Percentiles rank a stretch among this genome's conserved stretches.
Evolutionary conservation across 2,329 filamentous ascomycete genomes (phyloP).

Genomic region (Sclerotinia sclerotiorum): DNA sequence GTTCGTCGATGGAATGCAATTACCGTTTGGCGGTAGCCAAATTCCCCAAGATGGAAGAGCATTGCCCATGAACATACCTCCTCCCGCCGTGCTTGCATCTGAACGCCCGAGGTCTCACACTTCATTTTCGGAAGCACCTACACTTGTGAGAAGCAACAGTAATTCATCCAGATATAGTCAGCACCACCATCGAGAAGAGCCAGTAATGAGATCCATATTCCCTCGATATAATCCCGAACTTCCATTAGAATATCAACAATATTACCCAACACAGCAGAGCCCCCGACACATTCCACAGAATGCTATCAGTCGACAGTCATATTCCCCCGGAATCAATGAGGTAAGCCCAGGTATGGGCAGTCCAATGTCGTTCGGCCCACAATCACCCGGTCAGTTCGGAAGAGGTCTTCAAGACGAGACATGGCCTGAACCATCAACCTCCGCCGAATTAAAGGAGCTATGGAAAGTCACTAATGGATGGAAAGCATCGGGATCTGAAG

Average conservation of each 20-base stretch:
- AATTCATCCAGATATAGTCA: conserved; percentile 56
- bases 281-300: conserved; percentile 63
- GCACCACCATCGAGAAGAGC: conserved; percentile 49
- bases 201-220: conserved; percentile 69
- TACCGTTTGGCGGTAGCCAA: conserved; percentile 30
- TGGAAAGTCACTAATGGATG: conserved; percentile 72
- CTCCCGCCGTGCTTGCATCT: conserved; percentile 33
- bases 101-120: conserved; percentile 48
- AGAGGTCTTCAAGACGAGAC: conserved; percentile 36
- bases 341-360: conserved; percentile 37
- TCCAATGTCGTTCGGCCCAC: conserved; percentile 33
- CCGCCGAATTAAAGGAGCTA: conserved; percentile 61
- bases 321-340: conserved; percentile 44
- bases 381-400: conserved; percentile 35
- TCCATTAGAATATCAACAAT: conserved; percentile 65
- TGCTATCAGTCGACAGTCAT: conserved; percentile 65
- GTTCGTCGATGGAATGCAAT: conserved; percentile 27
- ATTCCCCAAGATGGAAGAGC: conserved; percentile 27
- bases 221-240: conserved; percentile 70
- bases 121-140: conserved; percentile 52
- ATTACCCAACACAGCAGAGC: conserved; percentile 66
- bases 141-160: conserved; percentile 51
- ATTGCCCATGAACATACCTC: conserved; percentile 33
- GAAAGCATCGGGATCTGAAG: conserved; percentile 60
- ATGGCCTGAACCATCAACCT: conserved; percentile 41